Evolutionary conservation across 345 rosid species (phyloP).

Genomic region (Turnera subulata): DNA sequence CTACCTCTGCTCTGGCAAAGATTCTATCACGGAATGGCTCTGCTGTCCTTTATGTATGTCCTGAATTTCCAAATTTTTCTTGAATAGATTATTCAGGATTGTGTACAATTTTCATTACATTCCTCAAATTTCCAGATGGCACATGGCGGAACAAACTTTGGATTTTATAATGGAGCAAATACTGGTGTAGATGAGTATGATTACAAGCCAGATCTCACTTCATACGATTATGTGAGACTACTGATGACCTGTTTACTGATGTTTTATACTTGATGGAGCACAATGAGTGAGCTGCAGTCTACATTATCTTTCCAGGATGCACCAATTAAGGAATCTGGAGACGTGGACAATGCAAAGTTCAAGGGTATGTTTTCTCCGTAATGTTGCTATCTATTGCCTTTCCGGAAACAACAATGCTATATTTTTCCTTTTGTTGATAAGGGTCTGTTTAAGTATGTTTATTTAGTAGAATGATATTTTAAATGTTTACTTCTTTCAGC

Average conservation of each 20-base stretch:
- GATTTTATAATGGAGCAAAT: slow-evolving; percentile 93
- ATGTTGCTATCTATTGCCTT: no score
- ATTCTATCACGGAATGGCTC: slow-evolving; percentile 76
- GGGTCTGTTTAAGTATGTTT: slow-evolving; percentile 3
- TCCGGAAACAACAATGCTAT: no score
- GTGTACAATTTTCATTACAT: neutral
- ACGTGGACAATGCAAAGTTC: slow-evolving; percentile 70
- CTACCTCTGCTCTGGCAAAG: slow-evolving; percentile 70
- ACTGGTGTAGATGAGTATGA: slow-evolving; percentile 56
- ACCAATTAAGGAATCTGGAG: slow-evolving; percentile 89
- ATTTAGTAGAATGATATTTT: slow-evolving; percentile 4
- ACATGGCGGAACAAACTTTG: slow-evolving; percentile 97
- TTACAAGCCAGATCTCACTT: slow-evolving; percentile 90
- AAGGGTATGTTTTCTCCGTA: slow-evolving; percentile 40
- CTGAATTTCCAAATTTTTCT: slow-evolving; percentile 7
- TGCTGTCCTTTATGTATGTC: slow-evolving; percentile 87
- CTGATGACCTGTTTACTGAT: slow-evolving; percentile 3
- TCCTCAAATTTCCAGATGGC: slow-evolving; percentile 63
- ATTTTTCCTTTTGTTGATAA: no score
- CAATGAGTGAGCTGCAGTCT: slow-evolving; percentile 12
- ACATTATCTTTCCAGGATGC: slow-evolving; percentile 61
- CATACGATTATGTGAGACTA: slow-evolving; percentile 79
- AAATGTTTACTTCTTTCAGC: slow-evolving; percentile 42
- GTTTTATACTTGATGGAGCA: slow-evolving; percentile 1
- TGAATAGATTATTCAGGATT: slow-evolving; percentile 3